phyloP scores from a whole-genome alignment of 257 asterid genomes.

The Jaltomata sinuosa region DNA sequence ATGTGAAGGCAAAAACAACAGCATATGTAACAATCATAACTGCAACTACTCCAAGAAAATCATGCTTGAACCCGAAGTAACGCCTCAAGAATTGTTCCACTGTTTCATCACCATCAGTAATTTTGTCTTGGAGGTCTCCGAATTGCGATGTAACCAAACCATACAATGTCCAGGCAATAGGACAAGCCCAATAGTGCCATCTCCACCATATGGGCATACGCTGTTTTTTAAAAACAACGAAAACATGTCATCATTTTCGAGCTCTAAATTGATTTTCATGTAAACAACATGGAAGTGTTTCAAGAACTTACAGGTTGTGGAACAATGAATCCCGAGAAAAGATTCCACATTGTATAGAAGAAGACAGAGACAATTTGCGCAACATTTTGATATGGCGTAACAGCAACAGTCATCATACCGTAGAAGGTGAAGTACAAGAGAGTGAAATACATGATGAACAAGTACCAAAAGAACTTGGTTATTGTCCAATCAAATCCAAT shows the following conservation, averaged over 20 bases:
- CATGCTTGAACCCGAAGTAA: conserved; percentile 40
- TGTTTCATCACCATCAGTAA: not conserved
- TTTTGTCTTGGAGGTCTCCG: conserved; percentile 24
- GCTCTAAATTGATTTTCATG: not conserved
- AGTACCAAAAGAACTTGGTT: conserved; percentile 62
- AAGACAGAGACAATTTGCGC: conserved; percentile 46
- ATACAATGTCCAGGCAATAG: conserved; percentile 53
- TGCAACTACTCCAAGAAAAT: conserved; percentile 39
- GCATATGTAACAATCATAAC: conserved; percentile 19
- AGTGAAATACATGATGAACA: conserved; percentile 48
- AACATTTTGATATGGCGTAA: conserved; percentile 54
- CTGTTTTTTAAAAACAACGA: too few species aligned
- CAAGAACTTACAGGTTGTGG: conserved; percentile 56
- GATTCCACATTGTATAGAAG: conserved; percentile 48
- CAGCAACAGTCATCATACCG: conserved; percentile 75
- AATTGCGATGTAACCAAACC: conserved; percentile 51
- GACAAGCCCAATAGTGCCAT: conserved; percentile 70
- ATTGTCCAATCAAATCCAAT: conserved; percentile 55
- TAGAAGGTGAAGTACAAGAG: conserved; percentile 52
- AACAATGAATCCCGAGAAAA: conserved; percentile 62
- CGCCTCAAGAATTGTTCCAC: conserved; percentile 34
- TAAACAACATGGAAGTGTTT: not conserved
- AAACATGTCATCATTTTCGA: not conserved
- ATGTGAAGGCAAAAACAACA: conserved; percentile 27
- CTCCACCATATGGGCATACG: conserved; percentile 72